Evolutionary conservation across 768 basidiomycete species (phyloP).

Genomic region (Filobasidium wieringae): DNA sequence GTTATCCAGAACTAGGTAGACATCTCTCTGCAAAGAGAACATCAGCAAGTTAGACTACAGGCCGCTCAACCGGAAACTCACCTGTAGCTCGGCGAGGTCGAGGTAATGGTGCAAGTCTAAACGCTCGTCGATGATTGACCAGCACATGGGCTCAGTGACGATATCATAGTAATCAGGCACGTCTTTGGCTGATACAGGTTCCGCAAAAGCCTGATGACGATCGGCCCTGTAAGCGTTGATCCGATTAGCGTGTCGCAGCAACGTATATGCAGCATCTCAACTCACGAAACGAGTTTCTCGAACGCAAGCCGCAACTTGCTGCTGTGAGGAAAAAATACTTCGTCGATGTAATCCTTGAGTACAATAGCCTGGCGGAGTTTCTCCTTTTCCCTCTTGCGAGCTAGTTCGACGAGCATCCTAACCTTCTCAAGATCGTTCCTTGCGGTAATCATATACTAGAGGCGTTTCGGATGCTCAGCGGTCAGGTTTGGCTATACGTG

Average conservation of each 20-base stretch:
- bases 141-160: conserved; percentile 85
- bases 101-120: conserved; percentile 69
- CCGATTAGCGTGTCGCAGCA: background rate
- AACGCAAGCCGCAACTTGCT: conserved; percentile 52
- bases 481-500: too few species aligned
- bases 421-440: conserved; percentile 67
- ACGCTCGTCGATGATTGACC: conserved; percentile 73
- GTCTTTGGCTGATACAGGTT: conserved; percentile 64
- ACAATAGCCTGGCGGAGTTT: conserved; percentile 56
- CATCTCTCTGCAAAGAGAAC: conserved; percentile 49
- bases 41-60: too few species aligned
- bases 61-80: conserved; percentile 16
- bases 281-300: conserved; percentile 59
- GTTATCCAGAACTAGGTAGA: conserved; percentile 76
- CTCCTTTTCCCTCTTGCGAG: conserved; percentile 64
- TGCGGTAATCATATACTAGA: conserved; percentile 52
- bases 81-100: conserved; percentile 56
- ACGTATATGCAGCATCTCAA: conserved; percentile 7
- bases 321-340: conserved; percentile 57
- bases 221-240: conserved; percentile 49
- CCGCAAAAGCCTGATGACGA: conserved; percentile 56
- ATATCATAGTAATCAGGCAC: conserved; percentile 83
- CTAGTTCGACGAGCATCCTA: conserved; percentile 53
- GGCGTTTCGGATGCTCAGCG: conserved; percentile 27
- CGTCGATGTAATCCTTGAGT: conserved; percentile 55